Evolutionary conservation across 2,329 filamentous ascomycete genomes (phyloP).

Genomic region (Colletotrichum lupini): DNA sequence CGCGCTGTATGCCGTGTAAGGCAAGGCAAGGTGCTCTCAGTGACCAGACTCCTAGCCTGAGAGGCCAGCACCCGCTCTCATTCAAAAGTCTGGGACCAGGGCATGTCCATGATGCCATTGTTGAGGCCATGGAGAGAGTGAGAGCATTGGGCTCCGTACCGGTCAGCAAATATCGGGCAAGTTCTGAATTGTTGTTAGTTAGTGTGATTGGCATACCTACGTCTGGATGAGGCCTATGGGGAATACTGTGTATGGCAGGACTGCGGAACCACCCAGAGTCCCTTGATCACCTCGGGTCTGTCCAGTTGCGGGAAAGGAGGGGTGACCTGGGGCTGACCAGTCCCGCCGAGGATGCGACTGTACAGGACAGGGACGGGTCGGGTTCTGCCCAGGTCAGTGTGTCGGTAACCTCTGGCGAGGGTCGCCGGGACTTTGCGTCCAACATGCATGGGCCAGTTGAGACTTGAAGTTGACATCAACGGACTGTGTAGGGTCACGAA

Average conservation of each 20-base stretch:
- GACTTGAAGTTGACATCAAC: neutral
- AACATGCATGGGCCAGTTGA: neutral
- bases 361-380: neutral
- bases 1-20: neutral
- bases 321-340: neutral
- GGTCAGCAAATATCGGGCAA: neutral
- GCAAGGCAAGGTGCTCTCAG: neutral
- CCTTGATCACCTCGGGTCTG: neutral
- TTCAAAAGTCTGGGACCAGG: neutral
- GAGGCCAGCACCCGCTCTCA: neutral
- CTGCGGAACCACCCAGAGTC: neutral
- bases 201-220: neutral
- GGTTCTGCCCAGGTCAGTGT: neutral
- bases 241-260: neutral
- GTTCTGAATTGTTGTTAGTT: neutral
- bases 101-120: neutral
- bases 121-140: slow-evolving; percentile 1
- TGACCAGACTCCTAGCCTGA: neutral
- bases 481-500: neutral
- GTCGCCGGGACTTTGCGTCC: neutral
- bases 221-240: neutral
- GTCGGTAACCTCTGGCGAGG: neutral
- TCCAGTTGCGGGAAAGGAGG: neutral
- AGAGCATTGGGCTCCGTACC: neutral
- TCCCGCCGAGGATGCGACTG: neutral